Evolutionary conservation across 2,329 filamentous ascomycete species (phyloP).

Genomic region (Aureobasidium musti): DNA sequence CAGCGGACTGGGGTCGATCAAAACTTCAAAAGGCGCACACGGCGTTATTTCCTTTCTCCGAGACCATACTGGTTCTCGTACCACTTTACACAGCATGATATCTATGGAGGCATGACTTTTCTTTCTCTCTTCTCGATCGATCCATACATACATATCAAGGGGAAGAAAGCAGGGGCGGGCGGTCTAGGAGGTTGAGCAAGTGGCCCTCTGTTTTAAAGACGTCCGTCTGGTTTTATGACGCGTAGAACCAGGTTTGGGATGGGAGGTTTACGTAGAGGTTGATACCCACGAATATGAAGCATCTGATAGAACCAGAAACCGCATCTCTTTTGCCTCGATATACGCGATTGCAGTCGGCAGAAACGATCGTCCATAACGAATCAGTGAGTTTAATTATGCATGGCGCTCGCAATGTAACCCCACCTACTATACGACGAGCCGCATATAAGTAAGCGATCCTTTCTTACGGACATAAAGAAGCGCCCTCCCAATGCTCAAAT

Average conservation of each 20-base stretch:
- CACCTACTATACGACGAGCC: conserved; percentile 1
- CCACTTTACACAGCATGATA: conserved; percentile 1
- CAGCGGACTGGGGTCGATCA: neutral
- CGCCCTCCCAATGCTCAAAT: neutral
- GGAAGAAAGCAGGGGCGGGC: conserved; percentile 17
- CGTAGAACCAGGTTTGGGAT: conserved; percentile 10
- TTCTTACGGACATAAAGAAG: neutral
- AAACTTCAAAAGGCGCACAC: conserved; percentile 6
- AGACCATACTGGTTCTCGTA: neutral
- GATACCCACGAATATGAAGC: conserved; percentile 22
- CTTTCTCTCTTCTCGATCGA: conserved; percentile 7
- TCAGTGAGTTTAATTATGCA: neutral
- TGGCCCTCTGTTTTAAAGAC: conserved; percentile 37
- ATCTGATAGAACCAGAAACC: neutral
- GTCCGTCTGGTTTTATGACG: conserved; percentile 24
- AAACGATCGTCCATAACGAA: neutral
- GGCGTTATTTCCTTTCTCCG: conserved; percentile 19
- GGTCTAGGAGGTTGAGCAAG: conserved; percentile 40
- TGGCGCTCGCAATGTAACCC: neutral
- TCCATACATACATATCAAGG: conserved; percentile 11
- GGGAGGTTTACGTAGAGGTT: conserved; percentile 12
- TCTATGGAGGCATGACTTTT: conserved; percentile 25
- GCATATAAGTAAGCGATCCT: neutral
- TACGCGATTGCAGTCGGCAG: neutral
- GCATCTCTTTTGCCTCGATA: too few relatives aligned